Percentiles rank a stretch among this genome's conserved stretches.
These are phyloP conservation scores for Ustilago shanxiensis DNA, from an alignment of 1,284 basidiomycete species.

Conservation along the genomic window DNA sequence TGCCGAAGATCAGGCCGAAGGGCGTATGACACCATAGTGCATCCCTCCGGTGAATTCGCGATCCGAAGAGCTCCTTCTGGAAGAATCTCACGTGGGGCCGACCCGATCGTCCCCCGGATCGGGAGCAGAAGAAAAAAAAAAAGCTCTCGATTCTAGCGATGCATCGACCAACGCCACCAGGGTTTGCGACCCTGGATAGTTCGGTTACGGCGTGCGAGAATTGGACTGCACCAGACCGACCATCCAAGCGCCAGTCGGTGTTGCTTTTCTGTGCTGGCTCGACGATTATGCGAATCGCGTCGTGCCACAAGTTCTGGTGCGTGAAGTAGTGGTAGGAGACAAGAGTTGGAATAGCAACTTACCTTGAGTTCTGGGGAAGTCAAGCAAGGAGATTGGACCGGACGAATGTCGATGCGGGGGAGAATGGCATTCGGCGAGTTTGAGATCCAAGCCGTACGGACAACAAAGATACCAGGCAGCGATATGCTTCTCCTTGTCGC, in stretches of 20 bases:
- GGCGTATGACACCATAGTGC: conserved; percentile 30
- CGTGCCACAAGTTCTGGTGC: no score
- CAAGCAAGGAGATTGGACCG: neutral
- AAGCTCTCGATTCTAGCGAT: neutral
- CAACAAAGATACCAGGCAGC: neutral
- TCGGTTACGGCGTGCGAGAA: neutral
- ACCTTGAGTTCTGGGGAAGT: neutral
- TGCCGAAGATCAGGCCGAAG: neutral
- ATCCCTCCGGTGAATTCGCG: conserved; percentile 6
- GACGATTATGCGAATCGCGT: no score
- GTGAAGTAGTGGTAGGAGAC: neutral
- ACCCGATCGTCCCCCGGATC: conserved; percentile 5
- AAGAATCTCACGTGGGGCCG: conserved; percentile 8
- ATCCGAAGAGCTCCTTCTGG: neutral
- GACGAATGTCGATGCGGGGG: neutral
- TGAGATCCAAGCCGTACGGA: neutral
- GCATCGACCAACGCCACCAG: conserved; percentile 1
- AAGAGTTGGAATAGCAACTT: neutral
- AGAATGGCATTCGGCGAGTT: neutral
- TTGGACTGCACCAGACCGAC: neutral
- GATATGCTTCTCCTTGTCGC: neutral
- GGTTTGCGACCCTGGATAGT: conserved; percentile 3
- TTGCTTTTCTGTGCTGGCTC: no score
- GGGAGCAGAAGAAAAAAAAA: neutral
- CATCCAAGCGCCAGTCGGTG: no score